These are phyloP conservation scores for Proliferodiscus dingleyae DNA, from an alignment of 2,329 filamentous ascomycete genomes.

Conservation along the genomic window DNA sequence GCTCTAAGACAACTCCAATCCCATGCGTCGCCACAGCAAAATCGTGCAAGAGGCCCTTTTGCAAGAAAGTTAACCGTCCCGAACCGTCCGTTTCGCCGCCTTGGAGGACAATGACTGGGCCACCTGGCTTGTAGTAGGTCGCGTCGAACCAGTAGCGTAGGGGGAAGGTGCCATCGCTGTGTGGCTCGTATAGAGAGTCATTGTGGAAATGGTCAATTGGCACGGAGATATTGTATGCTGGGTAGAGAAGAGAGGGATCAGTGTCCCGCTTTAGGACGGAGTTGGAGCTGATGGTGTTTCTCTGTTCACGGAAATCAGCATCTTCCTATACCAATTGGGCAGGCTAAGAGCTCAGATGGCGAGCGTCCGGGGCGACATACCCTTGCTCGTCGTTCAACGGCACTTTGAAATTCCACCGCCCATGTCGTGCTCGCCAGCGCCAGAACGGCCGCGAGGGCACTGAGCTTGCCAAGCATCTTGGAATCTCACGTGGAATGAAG, in stretches of 20 bases:
- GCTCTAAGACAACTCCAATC: conserved; percentile 76
- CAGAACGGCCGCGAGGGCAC: conserved; percentile 13
- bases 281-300: conserved; percentile 17
- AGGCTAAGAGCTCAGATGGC: background rate
- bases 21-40: conserved; percentile 67
- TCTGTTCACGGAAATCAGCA: conserved; percentile 12
- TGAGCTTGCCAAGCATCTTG: conserved; percentile 19
- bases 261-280: conserved; percentile 9
- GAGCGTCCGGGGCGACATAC: conserved; percentile 7
- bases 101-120: conserved; percentile 74
- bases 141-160: conserved; percentile 83
- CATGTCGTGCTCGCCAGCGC: conserved; percentile 14
- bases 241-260: conserved; percentile 25
- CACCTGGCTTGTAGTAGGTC: conserved; percentile 67
- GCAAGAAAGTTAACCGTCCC: conserved; percentile 63
- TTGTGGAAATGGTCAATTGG: conserved; percentile 79
- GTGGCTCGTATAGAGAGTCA: conserved; percentile 70
- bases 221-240: conserved; percentile 33
- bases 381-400: conserved; percentile 18
- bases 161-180: conserved; percentile 61
- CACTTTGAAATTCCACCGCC: conserved; percentile 10
- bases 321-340: background rate
- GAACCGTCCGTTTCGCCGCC: conserved; percentile 64
- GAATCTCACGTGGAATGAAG: background rate
- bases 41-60: conserved; percentile 72